Conservation (phyloP, 75 land plant species). For the Adiantum capillusveneris region DNA sequence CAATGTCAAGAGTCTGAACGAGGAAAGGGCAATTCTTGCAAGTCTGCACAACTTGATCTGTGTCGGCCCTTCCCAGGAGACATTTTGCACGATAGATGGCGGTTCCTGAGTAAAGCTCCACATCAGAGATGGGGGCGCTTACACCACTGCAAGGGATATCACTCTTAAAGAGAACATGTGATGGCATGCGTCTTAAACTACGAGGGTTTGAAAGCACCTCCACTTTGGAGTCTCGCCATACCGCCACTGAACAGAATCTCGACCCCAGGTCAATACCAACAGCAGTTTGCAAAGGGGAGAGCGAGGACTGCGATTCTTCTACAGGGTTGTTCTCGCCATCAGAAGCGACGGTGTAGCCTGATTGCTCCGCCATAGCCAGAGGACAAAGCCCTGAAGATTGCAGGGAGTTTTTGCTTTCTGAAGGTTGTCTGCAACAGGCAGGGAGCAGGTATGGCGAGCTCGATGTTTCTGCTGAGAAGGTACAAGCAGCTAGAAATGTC, state of each 20-base stretch:
- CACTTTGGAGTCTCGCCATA: slow-evolving; percentile 47
- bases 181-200: slow-evolving; percentile 38
- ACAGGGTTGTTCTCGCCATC: slow-evolving; percentile 52
- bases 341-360: slow-evolving; percentile 44
- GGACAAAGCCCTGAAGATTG: too few relatives aligned
- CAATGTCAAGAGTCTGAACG: slow-evolving; percentile 62
- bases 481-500: too few relatives aligned
- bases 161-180: slow-evolving; percentile 50
- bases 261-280: slow-evolving; percentile 74
- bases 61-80: slow-evolving; percentile 54
- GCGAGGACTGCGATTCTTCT: neutral
- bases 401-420: too few relatives aligned
- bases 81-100: slow-evolving; percentile 59
- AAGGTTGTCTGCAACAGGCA: too few relatives aligned
- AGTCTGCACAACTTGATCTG: slow-evolving; percentile 55
- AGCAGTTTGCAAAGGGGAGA: slow-evolving; percentile 34
- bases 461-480: too few relatives aligned
- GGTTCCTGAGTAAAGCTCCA: slow-evolving; percentile 41
- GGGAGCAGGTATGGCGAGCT: too few relatives aligned
- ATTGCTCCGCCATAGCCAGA: too few relatives aligned
- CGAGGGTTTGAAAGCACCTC: slow-evolving; percentile 42
- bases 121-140: slow-evolving; percentile 22
- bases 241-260: slow-evolving; percentile 50
- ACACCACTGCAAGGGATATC: slow-evolving; percentile 51
- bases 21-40: slow-evolving; percentile 48